Base-by-base conservation (phyloP, 148 eudicot genomes). In the Cornus suecica region DNA sequence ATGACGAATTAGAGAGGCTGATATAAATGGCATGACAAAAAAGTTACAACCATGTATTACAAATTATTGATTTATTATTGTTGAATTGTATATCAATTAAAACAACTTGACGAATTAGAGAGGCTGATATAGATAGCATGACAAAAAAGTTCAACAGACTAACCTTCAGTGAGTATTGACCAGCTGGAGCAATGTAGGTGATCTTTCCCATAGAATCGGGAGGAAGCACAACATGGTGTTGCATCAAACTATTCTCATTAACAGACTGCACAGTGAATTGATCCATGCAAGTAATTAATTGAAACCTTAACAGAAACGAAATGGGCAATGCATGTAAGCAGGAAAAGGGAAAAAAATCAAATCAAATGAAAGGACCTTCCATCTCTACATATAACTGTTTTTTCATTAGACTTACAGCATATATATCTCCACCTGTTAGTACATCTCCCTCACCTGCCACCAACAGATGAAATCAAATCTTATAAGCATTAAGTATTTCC, bases 141-240 rank as follows among this genome's bases (percentile, higher is more conserved):
- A 69, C 58, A 32, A 56, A 24, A 56, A 18, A 18, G 62, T 56
- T 56, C 5, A 25, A 56, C 7, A 22, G 70, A 69, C 79, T 78
- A 74, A 91, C 99, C 93, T 90, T 85, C 63, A 96, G 82, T 13
- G 99, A 87, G 85, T 96, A 96, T 75, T 93, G 93, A 71, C 98
- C 98, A 82, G 99, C 77, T 29, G 99, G 98, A n/a, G 99, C 99
- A 72, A 96, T 80, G 78, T 96, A 96, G 66, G 93, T 86, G 45
- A 96, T 85, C 87, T 96, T 96, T 52, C 99, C 98, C 98, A 93
- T 96, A 51, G 94, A 88, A 87, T 91, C 94, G 77, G 99, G 99
- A 75, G 99, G 98, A 78, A 96, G 94, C 11, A 94, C 91, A 72
- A 93, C 89, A 72, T 81, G 94, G 81, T 96, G 99, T 69, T 87